A percentile compares a stretch with the other conserved stretches of the same genome.
Conservation (phyloP, 176 grass and related monocot species). For the Lolium rigidum region DNA sequence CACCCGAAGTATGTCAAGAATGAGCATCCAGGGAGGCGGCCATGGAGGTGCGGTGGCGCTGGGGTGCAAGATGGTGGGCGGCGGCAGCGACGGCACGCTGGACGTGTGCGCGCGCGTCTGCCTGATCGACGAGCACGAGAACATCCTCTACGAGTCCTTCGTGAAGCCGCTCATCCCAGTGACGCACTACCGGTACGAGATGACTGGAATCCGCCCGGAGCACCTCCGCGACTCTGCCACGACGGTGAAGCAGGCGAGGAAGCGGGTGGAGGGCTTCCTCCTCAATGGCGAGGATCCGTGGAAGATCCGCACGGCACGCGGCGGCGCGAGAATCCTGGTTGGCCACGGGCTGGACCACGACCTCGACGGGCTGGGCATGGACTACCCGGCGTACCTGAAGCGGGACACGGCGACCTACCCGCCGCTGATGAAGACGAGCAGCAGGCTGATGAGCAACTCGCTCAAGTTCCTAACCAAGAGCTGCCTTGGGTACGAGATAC, state of each 20-base stretch:
- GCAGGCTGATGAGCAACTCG: conserved; percentile 82
- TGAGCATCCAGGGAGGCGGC: conserved; percentile 18
- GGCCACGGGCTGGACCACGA: conserved; percentile 83
- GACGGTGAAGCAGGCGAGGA: conserved; percentile 55
- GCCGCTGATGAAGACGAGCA: conserved; percentile 94
- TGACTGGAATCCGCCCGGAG: conserved; percentile 72
- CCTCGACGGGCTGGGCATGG: conserved; percentile 65
- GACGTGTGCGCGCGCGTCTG: conserved; percentile 83
- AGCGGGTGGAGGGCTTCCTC: conserved; percentile 57
- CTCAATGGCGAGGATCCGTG: conserved; percentile 65
- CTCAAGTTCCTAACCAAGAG: conserved; percentile 71
- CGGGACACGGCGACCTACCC: conserved; percentile 86
- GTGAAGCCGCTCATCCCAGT: conserved; percentile 74
- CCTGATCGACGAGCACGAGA: conserved; percentile 68
- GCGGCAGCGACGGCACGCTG: conserved; percentile 67
- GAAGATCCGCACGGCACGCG: conserved; percentile 51
- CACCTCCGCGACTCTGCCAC: conserved; percentile 47
- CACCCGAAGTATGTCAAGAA: conserved; percentile 36
- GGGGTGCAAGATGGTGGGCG: conserved; percentile 89
- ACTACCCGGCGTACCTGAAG: conserved; percentile 64
- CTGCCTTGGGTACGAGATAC: conserved; percentile 66
- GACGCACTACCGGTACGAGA: conserved; percentile 78
- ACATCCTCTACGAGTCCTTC: conserved; percentile 52
- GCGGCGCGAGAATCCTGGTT: conserved; percentile 48
- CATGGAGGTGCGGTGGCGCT: conserved; percentile 54